These are phyloP conservation scores for Kuraishia capsulata DNA, from an alignment of 805 yeast species.

Conservation along the genomic window DNA sequence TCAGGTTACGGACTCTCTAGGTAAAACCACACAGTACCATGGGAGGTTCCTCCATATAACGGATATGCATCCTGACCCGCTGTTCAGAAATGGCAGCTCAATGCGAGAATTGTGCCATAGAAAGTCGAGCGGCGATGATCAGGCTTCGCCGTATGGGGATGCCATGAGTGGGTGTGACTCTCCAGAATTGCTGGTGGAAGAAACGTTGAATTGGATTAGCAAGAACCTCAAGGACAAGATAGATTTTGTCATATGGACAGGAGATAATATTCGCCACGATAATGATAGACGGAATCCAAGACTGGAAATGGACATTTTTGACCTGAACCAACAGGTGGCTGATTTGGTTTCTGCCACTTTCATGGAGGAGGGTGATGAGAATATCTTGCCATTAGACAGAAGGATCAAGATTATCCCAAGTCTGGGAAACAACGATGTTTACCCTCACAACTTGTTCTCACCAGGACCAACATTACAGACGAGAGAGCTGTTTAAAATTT, in stretches of 20 bases:
- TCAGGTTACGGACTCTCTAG: neutral
- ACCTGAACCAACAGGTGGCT: constrained; percentile 54
- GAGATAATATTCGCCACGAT: constrained; percentile 82
- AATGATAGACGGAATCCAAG: constrained; percentile 70
- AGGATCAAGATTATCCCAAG: constrained; percentile 50
- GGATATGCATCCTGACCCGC: constrained; percentile 79
- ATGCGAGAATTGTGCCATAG: constrained; percentile 49
- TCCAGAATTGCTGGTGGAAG: constrained; percentile 50
- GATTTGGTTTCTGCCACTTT: constrained; percentile 42
- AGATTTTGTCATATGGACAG: constrained; percentile 87
- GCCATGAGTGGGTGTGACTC: constrained; percentile 74
- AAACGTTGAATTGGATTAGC: constrained; percentile 60
- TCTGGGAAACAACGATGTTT: constrained; percentile 82
- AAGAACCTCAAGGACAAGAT: constrained; percentile 62
- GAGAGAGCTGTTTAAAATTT: constrained; percentile 61
- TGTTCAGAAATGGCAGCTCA: constrained; percentile 43
- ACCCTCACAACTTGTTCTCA: constrained; percentile 78
- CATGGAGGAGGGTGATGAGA: constrained; percentile 31
- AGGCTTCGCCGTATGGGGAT: constrained; percentile 64
- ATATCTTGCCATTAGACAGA: constrained; percentile 16
- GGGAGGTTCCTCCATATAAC: constrained; percentile 84
- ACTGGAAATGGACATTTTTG: constrained; percentile 62
- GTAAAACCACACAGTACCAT: constrained; percentile 20
- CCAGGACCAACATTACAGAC: constrained; percentile 89
- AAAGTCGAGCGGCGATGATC: constrained; percentile 21